These are phyloP conservation scores for Krasilnikovozyma curviuscula DNA, from an alignment of 768 basidiomycete species.

Conservation along the genomic window DNA sequence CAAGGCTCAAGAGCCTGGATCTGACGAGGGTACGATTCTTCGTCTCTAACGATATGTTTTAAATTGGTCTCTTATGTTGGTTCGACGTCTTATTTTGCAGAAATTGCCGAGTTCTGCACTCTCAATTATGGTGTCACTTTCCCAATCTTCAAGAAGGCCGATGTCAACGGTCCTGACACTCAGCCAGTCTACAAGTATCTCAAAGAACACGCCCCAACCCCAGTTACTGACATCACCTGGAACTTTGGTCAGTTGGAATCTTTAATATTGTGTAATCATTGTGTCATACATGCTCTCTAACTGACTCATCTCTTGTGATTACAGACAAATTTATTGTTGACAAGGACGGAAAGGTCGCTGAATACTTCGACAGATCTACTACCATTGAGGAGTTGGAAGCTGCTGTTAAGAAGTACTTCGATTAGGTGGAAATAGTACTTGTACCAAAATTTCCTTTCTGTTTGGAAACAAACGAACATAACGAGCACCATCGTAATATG, in stretches of 20 bases:
- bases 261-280: neutral
- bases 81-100: neutral
- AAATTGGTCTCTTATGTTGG: neutral
- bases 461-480: no score
- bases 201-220: conserved; percentile 20
- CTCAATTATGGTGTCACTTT: conserved; percentile 27
- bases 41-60: conserved; percentile 10
- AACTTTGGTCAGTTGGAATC: conserved; percentile 4
- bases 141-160: conserved; percentile 21
- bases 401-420: no score
- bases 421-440: no score
- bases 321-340: conserved; percentile 25
- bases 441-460: no score
- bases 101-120: conserved; percentile 21
- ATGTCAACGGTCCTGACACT: conserved; percentile 26
- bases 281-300: neutral
- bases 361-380: conserved; percentile 22
- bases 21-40: conserved; percentile 26
- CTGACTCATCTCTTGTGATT: conserved; percentile 11
- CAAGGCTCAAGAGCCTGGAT: conserved; percentile 25
- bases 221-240: conserved; percentile 25
- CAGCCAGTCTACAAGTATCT: conserved; percentile 26
- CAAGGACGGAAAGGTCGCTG: conserved; percentile 21
- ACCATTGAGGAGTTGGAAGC: no score
- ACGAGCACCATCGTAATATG: no score